Evolutionary conservation across 2,329 filamentous ascomycete species (phyloP).

Genomic region (Thermomyces lanuginosus): DNA sequence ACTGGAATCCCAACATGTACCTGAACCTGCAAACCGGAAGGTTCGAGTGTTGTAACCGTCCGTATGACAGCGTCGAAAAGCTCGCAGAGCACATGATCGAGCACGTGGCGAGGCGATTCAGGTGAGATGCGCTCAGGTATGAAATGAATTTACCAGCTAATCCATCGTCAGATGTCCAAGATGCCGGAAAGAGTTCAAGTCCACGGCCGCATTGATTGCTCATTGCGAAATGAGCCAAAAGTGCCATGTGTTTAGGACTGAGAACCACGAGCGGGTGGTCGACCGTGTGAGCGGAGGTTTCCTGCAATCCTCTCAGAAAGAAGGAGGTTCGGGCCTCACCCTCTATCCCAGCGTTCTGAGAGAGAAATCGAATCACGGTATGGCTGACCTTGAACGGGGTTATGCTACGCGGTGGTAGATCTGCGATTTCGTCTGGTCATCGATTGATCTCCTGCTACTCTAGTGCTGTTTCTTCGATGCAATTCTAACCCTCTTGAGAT

Average conservation of each 20-base stretch:
- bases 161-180: not conserved
- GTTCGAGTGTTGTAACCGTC: constrained; percentile 21
- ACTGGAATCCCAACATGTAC: constrained; percentile 17
- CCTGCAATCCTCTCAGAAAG: too few species aligned
- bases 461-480: too few species aligned
- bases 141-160: not conserved
- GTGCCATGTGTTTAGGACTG: not conserved
- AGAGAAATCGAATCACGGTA: too few species aligned
- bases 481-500: too few species aligned
- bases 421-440: too few species aligned
- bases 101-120: not conserved
- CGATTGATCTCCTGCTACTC: too few species aligned
- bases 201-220: not conserved
- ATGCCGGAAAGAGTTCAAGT: not conserved
- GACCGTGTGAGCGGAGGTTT: not conserved
- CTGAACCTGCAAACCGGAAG: constrained; percentile 14
- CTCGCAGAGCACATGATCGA: constrained; percentile 20
- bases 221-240: not conserved
- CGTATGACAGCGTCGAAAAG: constrained; percentile 10
- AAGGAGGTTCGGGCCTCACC: too few species aligned
- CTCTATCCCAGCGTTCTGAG: too few species aligned
- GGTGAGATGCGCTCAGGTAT: not conserved
- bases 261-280: not conserved
- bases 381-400: too few species aligned
- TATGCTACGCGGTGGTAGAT: too few species aligned